phyloP scores from a whole-genome alignment of 2,329 filamentous ascomycete species.

The Diaporthe humulicola region DNA sequence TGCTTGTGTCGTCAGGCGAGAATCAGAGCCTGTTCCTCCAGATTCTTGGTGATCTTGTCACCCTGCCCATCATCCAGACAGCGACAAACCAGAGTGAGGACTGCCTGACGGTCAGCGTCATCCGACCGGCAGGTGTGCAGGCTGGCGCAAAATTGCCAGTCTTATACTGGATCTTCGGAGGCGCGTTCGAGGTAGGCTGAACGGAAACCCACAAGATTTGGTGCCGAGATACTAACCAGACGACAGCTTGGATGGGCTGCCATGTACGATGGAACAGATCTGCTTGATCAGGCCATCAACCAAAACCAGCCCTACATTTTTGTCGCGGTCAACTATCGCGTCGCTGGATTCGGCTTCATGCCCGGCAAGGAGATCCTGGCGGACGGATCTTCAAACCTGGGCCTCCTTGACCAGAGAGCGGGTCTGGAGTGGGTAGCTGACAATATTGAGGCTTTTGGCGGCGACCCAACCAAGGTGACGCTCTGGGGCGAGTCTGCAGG shows the following conservation, averaged over 20 bases:
- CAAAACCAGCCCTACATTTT: conserved; percentile 77
- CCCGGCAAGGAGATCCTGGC: conserved; percentile 75
- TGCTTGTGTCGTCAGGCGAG: conserved; percentile 68
- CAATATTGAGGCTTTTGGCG: conserved; percentile 83
- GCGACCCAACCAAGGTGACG: conserved; percentile 82
- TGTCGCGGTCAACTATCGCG: conserved; percentile 83
- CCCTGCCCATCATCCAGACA: conserved; percentile 69
- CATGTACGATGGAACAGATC: conserved; percentile 65
- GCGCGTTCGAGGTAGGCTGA: conserved; percentile 66
- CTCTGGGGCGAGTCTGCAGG: conserved; percentile 84
- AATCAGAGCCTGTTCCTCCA: conserved; percentile 53
- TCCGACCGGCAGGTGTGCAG: conserved; percentile 69
- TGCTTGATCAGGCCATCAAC: conserved; percentile 60
- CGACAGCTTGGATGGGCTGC: conserved; percentile 58
- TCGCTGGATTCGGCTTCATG: conserved; percentile 81
- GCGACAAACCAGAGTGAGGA: conserved; percentile 71
- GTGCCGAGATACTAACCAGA: not conserved
- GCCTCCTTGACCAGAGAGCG: conserved; percentile 79
- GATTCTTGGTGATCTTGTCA: conserved; percentile 63
- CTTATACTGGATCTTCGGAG: conserved; percentile 79
- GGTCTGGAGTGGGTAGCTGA: conserved; percentile 83
- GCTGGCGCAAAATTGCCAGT: conserved; percentile 72
- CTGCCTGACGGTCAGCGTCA: conserved; percentile 72
- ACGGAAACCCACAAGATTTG: not conserved
- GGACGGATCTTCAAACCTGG: conserved; percentile 78